Base-by-base conservation (phyloP, 768 basidiomycete genomes). In the Hydnomerulius pinastri region DNA sequence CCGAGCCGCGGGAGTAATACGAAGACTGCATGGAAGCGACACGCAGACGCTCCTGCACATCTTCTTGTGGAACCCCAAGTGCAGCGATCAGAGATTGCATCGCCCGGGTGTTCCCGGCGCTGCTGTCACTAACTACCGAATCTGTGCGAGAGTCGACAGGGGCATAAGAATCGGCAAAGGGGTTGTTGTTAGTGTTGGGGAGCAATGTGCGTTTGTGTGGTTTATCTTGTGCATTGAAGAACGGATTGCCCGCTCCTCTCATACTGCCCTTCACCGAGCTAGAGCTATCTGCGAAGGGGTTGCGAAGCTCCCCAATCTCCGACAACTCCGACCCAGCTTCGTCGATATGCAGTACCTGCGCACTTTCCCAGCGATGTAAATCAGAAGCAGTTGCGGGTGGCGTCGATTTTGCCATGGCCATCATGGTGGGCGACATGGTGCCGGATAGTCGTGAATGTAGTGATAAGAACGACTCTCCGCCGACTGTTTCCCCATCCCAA, bases 21-120 rank as follows among this genome's bases (percentile, higher is more conserved):
- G 82, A 82, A 2, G 83, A 79, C 54, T 82, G 81, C 71, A 85
- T 71, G 4, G 85, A 86, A 15, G 78, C 74, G 23, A 83, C 73
- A 38, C 84, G 73, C 58, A 84, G 64, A 27, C 80, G 71, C 46
- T 72, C 73, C 55, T 80, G 71, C 2, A 74, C 72, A 47, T 78
- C 75, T 29, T 75, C 73, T 38, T 74, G 71, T 1, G 76, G 62
- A 2, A 76, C 68, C 29, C 83, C 77, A 36, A 89, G 75, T n/a
- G 82, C 86, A 18, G 82, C 85, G 50, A 87, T 77, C 44, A 88
- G 72, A n/a, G 82, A 83, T 61, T 74, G 75, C 56, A 88, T 67
- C 13, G 85, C 84, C 38, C 74, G 77, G 45, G 81, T 75, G 41
- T 74, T 79, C 53, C 72, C 77, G 11, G 72, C 63, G 20, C 65